These are phyloP conservation scores for Musa acuminata DNA, from an alignment of 176 grass and related monocot species.

Conservation along the genomic window DNA sequence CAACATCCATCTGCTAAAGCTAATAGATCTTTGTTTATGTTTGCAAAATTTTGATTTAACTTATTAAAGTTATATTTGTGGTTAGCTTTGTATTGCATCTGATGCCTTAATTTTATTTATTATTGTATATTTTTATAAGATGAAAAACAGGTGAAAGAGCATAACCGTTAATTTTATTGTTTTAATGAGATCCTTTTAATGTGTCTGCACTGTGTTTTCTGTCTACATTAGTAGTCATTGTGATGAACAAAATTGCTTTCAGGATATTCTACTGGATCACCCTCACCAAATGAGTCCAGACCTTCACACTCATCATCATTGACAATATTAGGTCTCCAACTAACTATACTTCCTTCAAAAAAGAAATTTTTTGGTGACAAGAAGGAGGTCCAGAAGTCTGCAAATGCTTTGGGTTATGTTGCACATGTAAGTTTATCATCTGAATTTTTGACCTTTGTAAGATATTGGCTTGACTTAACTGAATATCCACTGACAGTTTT, in stretches of 20 bases:
- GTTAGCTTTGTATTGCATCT: background rate
- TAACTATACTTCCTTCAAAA: conserved; percentile 46
- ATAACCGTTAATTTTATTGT: background rate
- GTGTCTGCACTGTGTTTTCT: background rate
- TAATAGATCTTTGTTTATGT: too few species aligned
- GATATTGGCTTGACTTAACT: background rate
- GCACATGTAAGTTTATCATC: conserved; percentile 55
- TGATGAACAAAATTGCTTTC: conserved; percentile 11
- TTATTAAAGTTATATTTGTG: background rate
- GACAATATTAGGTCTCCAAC: conserved; percentile 50
- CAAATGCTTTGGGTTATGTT: conserved; percentile 66
- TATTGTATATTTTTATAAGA: background rate
- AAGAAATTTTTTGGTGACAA: conserved; percentile 75
- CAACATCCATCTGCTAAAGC: too few species aligned
- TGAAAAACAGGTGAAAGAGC: background rate
- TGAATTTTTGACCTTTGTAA: background rate
- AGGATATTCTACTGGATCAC: conserved; percentile 36
- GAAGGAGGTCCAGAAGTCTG: conserved; percentile 58
- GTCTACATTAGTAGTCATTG: background rate
- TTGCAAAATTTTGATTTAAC: too few species aligned
- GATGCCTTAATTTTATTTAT: background rate
- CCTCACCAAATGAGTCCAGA: conserved; percentile 29
- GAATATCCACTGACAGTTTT: background rate
- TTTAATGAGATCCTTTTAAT: background rate
- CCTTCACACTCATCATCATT: conserved; percentile 32